Evolutionary conservation across 345 rosid species (phyloP).

Genomic region (Populus deltoides): DNA sequence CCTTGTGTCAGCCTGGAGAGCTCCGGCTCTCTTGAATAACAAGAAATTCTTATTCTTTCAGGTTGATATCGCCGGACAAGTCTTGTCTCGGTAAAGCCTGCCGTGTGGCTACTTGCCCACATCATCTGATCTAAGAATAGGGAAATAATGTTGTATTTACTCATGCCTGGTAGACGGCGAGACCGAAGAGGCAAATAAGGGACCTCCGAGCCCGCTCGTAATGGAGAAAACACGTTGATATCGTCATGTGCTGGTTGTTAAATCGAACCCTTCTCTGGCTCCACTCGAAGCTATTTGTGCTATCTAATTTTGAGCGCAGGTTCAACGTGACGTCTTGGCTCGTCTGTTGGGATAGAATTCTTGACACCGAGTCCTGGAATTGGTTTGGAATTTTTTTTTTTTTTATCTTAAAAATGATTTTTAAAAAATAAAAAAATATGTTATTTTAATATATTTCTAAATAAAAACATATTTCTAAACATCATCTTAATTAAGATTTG

Average conservation of each 20-base stretch:
- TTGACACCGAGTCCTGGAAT: too few species aligned
- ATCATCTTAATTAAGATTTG: too few species aligned
- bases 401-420: too few species aligned
- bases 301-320: not conserved
- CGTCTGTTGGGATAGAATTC: not conserved
- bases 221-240: not conserved
- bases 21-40: too few species aligned
- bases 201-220: not conserved
- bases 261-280: not conserved
- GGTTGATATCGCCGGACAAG: too few species aligned
- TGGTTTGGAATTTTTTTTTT: too few species aligned
- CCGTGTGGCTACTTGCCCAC: not conserved
- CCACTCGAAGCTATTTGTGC: too few species aligned
- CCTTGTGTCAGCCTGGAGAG: too few species aligned
- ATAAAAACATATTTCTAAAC: too few species aligned
- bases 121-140: not conserved
- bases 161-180: not conserved
- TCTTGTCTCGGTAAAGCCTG: not conserved
- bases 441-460: too few species aligned
- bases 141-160: not conserved
- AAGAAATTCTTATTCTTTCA: too few species aligned
- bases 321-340: not conserved
- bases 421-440: too few species aligned
- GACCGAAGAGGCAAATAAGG: not conserved
- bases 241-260: not conserved